Base-by-base conservation (phyloP, 164 flowering plant genomes). In the Warburgia ugandensis region DNA sequence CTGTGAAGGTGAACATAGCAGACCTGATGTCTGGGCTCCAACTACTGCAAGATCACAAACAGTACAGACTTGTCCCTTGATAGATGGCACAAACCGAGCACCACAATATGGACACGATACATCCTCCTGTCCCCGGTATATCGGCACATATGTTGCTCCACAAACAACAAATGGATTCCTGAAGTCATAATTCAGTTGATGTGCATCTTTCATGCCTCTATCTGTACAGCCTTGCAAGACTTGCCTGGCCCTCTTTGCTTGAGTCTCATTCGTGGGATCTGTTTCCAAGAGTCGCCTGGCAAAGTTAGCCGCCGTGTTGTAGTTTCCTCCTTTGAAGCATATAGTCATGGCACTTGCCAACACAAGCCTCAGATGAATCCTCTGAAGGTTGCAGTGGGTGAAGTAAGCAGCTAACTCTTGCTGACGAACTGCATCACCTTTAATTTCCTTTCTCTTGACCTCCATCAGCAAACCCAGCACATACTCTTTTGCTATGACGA, bases 391-490 rank as follows among this genome's bases (percentile, higher is more conserved):
- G 70, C 84, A 68, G 64, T 77, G 83, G 17, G 92, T 84, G 58
- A 84, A 84, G 55, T 81, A 84, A 4, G 92, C 92, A 2, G 87
- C 87, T 14, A 84, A 73, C 57, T 84, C 92, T 63, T 75, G 84
- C 60, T 77, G 84, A 6, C 84, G 78, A 10, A 64, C 60, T 0
- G 66, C 69, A 35, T 78, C 50, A 31, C 68, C 71, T 50, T 50
- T 68, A n/a, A 62, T 5, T 56, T 84, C 89, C 54, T 70, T 74
- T 61, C 89, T 74, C 63, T 58, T 73, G 3, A 76, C 64, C 64
- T 78, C 83, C 76, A 78, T 70, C 47, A 60, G 60, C 37, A 70
- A 45, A 19, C 83, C 80, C 67, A 78, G 48, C 3, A 73, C 83
- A 51, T 78, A 78, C 56, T 78, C 83, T 39, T 64, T 78, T 21